phyloP scores from a whole-genome alignment of 805 yeast genomes.

The Nakazawaea ambrosiae region DNA sequence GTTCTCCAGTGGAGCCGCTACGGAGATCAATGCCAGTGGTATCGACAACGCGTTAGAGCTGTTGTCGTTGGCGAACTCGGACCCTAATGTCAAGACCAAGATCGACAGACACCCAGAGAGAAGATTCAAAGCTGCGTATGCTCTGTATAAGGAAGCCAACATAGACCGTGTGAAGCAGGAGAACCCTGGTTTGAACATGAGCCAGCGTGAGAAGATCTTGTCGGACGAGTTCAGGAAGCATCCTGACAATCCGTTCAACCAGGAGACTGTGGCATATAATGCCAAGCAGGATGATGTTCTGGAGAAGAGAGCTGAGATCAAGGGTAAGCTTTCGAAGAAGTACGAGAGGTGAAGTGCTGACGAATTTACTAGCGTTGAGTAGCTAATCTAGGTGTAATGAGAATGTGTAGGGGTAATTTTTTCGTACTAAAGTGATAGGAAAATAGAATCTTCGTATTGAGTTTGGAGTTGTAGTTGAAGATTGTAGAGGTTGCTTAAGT shows the following conservation, averaged over 20 bases:
- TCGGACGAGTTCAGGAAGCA: conserved; percentile 78
- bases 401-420: not conserved
- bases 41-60: conserved; percentile 78
- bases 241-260: conserved; percentile 81
- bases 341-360: conserved; percentile 6
- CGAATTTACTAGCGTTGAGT: not conserved
- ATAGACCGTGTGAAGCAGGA: conserved; percentile 69
- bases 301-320: conserved; percentile 39
- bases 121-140: conserved; percentile 74
- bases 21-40: conserved; percentile 63
- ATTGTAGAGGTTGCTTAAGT: no score
- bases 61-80: conserved; percentile 53
- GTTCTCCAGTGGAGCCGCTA: conserved; percentile 35
- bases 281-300: conserved; percentile 49
- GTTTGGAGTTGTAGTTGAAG: no score
- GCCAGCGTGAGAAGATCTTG: conserved; percentile 67
- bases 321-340: conserved; percentile 17
- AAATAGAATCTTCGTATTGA: no score
- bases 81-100: conserved; percentile 48
- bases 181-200: conserved; percentile 72
- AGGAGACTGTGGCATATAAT: conserved; percentile 56
- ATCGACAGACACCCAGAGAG: conserved; percentile 86
- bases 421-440: no score
- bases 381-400: no score
- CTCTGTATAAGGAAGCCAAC: conserved; percentile 64